These are phyloP conservation scores for Tagetes erecta DNA, from an alignment of 129 eudicot species.

Conservation along the genomic window DNA sequence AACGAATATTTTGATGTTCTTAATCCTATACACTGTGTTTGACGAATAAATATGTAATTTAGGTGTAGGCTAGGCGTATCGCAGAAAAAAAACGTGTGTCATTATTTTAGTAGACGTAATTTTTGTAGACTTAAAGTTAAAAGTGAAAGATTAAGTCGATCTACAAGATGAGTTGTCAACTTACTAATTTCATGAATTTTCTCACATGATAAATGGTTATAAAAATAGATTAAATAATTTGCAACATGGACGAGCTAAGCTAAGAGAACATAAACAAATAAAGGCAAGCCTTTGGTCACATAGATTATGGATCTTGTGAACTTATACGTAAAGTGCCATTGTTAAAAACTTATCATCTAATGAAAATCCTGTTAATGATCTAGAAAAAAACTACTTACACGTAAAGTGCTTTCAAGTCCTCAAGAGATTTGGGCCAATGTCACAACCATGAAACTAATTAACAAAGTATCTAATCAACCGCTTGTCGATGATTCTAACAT, in stretches of 20 bases:
- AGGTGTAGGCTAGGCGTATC: too few species aligned
- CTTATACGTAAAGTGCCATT: neutral
- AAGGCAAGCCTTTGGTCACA: neutral
- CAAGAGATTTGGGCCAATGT: neutral
- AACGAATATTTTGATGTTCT: too few species aligned
- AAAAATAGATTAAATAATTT: neutral
- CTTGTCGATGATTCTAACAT: neutral
- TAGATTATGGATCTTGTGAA: neutral
- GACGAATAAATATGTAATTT: too few species aligned
- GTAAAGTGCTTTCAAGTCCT: neutral
- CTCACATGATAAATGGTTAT: neutral
- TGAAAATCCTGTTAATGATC: neutral
- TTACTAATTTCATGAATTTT: neutral
- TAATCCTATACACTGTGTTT: too few species aligned
- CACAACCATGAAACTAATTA: too few species aligned
- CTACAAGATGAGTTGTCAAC: too few species aligned
- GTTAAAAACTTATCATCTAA: neutral
- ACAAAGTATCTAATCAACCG: neutral
- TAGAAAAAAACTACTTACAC: neutral
- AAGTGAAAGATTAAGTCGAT: too few species aligned
- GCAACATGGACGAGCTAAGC: neutral
- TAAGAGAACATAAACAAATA: too few species aligned
- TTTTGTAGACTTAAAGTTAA: too few species aligned
- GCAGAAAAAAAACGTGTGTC: too few species aligned
- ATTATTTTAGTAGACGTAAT: too few species aligned